Base-by-base conservation (phyloP, 208 protist species). In the Jaenimonas drosophilae region DNA sequence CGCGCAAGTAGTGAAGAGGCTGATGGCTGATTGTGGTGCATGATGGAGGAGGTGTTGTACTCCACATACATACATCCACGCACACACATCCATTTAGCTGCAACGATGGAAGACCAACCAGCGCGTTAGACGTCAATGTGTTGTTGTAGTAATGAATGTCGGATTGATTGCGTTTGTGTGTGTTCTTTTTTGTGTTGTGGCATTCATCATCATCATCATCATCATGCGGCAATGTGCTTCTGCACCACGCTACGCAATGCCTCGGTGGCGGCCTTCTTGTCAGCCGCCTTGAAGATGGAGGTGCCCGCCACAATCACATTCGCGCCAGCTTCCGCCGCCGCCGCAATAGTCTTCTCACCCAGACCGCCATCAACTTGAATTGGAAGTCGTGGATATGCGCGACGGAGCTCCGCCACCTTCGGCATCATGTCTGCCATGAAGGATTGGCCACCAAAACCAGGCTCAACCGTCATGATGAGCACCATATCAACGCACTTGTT, bases 341-440 rank as follows among this genome's bases (percentile, higher is more conserved):
- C 47, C 9, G 93, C 72, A 29, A 99, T 96, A 21, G 97, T 99
- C 49, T 82, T 45, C 41, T 67, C 70, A 30, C 80, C 75, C 7
- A 99, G 42, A 7, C 98, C 98, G 36, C 98, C 98, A 64, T 99
- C 98, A 7, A 99, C 97, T 64, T 99, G 77, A 59, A 99, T 99
- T 62, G 98, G 80, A 2, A 99, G 49, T 12, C 64, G 33, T 26
- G 96, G 88, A 43, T 86, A 89, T 26, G 53, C 59, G 20, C 48
- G 24, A 26, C 97, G 74, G 4, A 99, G 54, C 36, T 74, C 61
- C 19, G 23, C 26, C n/a, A 98, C 97, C 70, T 99, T 99, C 46
- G 76, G 66, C 76, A 99, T 91, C 71, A 95, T 95, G 3, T 98
- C 86, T 0, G 51, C 43, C 91, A 99, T 99, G 64, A 99, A 99